These are phyloP conservation scores for Gracilaria gracilis DNA, from an alignment of 23 red algal species.

Conservation along the genomic window DNA sequence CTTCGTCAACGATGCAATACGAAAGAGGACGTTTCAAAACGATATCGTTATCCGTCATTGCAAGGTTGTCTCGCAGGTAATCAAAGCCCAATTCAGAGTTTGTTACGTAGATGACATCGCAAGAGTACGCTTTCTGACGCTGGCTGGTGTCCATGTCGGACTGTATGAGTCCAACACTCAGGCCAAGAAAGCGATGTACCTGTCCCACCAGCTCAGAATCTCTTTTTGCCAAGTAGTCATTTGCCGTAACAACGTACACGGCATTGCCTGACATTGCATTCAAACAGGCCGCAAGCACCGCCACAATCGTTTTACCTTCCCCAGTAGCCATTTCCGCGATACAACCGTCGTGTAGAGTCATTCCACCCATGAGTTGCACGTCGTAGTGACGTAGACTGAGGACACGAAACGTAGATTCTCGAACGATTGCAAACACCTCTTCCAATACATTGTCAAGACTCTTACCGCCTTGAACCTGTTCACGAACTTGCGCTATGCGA, in stretches of 20 bases:
- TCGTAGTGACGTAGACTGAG: conserved; percentile 93
- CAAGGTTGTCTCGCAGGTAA: conserved; percentile 96
- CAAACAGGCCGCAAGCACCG: conserved; percentile 71
- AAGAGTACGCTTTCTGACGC: conserved; percentile 72
- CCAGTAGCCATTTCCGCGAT: conserved; percentile 98
- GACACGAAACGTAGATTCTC: conserved; percentile 86
- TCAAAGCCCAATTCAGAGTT: conserved; percentile 99
- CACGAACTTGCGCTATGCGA: conserved; percentile 23
- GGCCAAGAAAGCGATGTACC: conserved; percentile 78
- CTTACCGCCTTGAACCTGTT: conserved; percentile 51
- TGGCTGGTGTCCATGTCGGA: conserved; percentile 41
- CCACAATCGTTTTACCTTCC: conserved; percentile 97
- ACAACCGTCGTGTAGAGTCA: conserved; percentile 83
- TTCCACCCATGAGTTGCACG: conserved; percentile 92
- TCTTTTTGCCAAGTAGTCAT: conserved; percentile 94
- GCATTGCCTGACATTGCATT: conserved; percentile 68
- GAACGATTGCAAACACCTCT: conserved; percentile 86
- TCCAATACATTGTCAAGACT: conserved; percentile 69
- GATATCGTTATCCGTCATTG: conserved; percentile 74
- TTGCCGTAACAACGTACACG: conserved; percentile 93
- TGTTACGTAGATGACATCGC: conserved; percentile 93
- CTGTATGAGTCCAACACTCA: conserved; percentile 87
- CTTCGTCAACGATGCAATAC: conserved; percentile 97
- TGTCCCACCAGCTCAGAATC: conserved; percentile 84
- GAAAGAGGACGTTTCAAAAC: conserved; percentile 76